phyloP scores from a whole-genome alignment of 106 monocot genomes.

The Allium cepa region DNA sequence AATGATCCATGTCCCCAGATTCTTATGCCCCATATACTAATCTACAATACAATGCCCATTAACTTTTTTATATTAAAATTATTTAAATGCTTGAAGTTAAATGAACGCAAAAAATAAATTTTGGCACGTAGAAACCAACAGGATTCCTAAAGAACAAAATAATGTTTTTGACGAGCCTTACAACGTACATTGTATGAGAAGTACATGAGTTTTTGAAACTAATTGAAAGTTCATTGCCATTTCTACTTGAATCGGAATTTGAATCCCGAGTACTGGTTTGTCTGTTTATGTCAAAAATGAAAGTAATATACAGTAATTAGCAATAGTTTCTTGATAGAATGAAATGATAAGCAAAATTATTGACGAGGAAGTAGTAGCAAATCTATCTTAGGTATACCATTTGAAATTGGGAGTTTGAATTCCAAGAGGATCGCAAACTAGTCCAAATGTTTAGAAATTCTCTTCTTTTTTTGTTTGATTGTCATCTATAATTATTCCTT shows the following conservation, averaged over 20 bases:
- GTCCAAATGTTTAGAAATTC: conserved; percentile 50
- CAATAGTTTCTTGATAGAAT: conserved; percentile 6
- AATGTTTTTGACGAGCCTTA: background rate
- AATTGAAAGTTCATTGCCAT: conserved; percentile 12
- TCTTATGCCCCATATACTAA: too few species aligned
- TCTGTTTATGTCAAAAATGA: conserved; percentile 47
- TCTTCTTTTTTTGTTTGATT: conserved; percentile 45
- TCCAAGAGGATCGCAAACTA: conserved; percentile 33
- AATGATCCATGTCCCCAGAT: too few species aligned
- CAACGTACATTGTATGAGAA: background rate
- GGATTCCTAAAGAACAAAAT: too few species aligned
- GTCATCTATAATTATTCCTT: conserved; percentile 64
- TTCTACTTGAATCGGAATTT: conserved; percentile 9
- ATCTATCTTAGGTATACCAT: conserved; percentile 44
- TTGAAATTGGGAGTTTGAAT: conserved; percentile 47
- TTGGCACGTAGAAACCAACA: too few species aligned
- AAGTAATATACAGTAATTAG: conserved; percentile 45
- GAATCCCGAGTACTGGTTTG: conserved; percentile 11
- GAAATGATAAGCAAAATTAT: background rate
- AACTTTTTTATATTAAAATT: too few species aligned
- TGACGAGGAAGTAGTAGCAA: background rate
- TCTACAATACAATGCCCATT: too few species aligned
- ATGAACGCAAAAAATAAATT: too few species aligned
- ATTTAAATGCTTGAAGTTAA: too few species aligned
- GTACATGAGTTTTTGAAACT: background rate